Evolutionary conservation across 2,329 filamentous ascomycete species (phyloP).

Genomic region (Talaromyces sp.): DNA sequence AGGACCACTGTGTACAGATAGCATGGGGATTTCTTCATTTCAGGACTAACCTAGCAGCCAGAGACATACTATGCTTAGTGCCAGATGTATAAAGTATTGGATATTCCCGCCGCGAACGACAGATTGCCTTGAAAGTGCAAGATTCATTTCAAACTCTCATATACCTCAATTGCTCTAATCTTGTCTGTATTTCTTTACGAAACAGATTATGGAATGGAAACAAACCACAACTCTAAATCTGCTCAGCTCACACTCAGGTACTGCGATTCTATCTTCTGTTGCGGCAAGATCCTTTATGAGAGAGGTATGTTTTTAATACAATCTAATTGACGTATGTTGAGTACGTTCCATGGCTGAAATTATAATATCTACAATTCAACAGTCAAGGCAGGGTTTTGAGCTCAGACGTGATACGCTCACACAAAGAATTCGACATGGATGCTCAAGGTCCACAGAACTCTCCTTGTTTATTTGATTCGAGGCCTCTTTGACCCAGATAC

Average conservation of each 20-base stretch:
- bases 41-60: no score
- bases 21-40: no score
- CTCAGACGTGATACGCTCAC: not conserved
- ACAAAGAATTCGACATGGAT: not conserved
- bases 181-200: not conserved
- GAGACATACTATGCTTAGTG: no score
- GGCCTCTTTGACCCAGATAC: not conserved
- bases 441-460: not conserved
- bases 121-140: no score
- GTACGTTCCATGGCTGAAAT: not conserved
- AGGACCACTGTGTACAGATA: no score
- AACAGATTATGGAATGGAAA: not conserved
- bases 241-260: not conserved
- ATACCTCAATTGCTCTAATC: not conserved
- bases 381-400: not conserved
- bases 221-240: not conserved
- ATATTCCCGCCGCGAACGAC: no score
- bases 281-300: not conserved
- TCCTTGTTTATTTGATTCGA: not conserved
- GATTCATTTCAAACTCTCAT: no score
- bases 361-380: not conserved
- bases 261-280: not conserved
- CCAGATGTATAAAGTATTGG: no score
- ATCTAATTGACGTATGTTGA: not conserved
- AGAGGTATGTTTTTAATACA: not conserved